These are phyloP conservation scores for Nakaseomyces sp. DNA, from an alignment of 1,139 yeast species.

Conservation along the genomic window DNA sequence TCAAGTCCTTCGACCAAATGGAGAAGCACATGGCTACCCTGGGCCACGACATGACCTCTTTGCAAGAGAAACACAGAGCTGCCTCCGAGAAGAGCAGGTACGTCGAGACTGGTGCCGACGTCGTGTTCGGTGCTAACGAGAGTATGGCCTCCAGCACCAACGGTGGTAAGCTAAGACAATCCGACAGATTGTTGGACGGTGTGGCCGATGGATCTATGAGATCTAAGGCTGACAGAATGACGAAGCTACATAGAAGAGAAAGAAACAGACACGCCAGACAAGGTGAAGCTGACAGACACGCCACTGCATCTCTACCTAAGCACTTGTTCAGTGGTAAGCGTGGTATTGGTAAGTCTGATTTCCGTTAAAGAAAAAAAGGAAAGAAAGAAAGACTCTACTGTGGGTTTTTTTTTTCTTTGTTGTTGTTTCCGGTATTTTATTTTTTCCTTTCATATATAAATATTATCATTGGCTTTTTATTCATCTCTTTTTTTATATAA, in stretches of 20 bases:
- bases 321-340: conserved; percentile 95
- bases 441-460: background rate
- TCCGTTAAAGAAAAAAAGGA: conserved; percentile 33
- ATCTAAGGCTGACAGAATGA: conserved; percentile 78
- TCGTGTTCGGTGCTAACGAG: conserved; percentile 43
- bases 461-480: background rate
- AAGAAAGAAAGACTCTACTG: background rate
- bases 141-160: conserved; percentile 24
- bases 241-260: conserved; percentile 84
- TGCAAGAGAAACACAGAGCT: conserved; percentile 43
- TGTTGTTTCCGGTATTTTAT: too few species aligned
- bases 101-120: conserved; percentile 64
- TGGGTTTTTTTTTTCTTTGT: background rate
- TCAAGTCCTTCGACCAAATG: conserved; percentile 70
- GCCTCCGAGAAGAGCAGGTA: conserved; percentile 36
- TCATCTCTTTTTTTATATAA: background rate
- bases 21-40: conserved; percentile 81
- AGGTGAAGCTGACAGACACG: conserved; percentile 94
- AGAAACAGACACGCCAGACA: conserved; percentile 87
- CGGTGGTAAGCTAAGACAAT: conserved; percentile 46
- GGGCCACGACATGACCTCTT: conserved; percentile 75
- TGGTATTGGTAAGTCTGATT: conserved; percentile 80
- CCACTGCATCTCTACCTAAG: conserved; percentile 77
- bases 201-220: conserved; percentile 73
- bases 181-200: conserved; percentile 83